These are phyloP conservation scores for Fusarium palustre DNA, from an alignment of 2,329 filamentous ascomycete genomes.

Conservation along the genomic window DNA sequence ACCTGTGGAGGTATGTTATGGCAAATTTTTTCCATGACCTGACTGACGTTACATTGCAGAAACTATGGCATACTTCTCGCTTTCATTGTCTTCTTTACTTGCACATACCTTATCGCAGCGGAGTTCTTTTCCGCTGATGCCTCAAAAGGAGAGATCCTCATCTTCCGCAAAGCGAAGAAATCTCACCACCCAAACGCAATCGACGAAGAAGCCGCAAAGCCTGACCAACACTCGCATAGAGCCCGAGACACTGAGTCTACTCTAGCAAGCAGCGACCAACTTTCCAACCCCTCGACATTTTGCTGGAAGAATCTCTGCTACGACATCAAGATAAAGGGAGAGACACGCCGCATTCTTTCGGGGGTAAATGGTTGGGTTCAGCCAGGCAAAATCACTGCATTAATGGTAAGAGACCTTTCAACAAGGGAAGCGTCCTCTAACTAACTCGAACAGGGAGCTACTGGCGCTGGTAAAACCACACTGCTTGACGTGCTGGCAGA, in stretches of 20 bases:
- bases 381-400: constrained; percentile 75
- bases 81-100: constrained; percentile 32
- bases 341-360: constrained; percentile 72
- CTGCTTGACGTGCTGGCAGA: constrained; percentile 84
- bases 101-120: constrained; percentile 15
- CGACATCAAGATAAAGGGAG: constrained; percentile 74
- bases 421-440: not conserved
- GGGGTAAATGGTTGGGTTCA: constrained; percentile 79
- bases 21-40: too few species aligned
- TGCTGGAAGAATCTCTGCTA: constrained; percentile 78
- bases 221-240: too few species aligned
- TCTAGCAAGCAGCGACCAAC: too few species aligned
- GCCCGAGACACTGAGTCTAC: too few species aligned
- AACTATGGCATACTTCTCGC: constrained; percentile 35
- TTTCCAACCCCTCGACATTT: constrained; percentile 58
- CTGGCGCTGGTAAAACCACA: constrained; percentile 88
- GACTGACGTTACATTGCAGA: not conserved
- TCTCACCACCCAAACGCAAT: accelerated
- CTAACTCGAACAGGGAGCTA: constrained; percentile 59
- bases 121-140: constrained; percentile 21
- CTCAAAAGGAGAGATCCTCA: constrained; percentile 35
- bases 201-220: not conserved
- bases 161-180: constrained; percentile 66
- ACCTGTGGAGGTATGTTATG: constrained; percentile 61
- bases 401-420: constrained; percentile 69